A percentile compares a stretch with the other conserved stretches of the same genome.
phyloP scores from a whole-genome alignment of 1,139 yeast genomes.

The Taphrina deformans region DNA sequence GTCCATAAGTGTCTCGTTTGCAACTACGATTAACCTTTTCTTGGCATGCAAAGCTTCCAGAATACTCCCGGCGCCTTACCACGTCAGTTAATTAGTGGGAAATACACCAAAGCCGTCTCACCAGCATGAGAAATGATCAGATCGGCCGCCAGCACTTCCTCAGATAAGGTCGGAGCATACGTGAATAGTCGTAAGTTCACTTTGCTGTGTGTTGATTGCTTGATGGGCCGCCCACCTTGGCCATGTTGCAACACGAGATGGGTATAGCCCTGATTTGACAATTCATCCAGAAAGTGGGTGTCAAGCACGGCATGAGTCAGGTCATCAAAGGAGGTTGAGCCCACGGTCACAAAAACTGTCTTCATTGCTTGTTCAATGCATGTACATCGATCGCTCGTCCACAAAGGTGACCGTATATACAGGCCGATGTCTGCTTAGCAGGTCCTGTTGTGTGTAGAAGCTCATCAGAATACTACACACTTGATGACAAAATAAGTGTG shows the following conservation, averaged over 20 bases:
- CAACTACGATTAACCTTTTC: constrained; percentile 60
- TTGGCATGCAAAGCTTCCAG: constrained; percentile 62
- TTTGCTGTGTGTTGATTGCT: constrained; percentile 34
- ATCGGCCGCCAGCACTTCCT: constrained; percentile 50
- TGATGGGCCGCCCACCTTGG: constrained; percentile 47
- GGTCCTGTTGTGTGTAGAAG: no score
- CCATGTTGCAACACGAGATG: constrained; percentile 70
- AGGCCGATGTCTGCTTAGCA: no score
- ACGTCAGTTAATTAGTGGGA: not conserved
- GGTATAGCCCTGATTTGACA: constrained; percentile 48
- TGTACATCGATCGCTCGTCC: no score
- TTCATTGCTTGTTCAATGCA: no score
- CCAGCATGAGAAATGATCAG: constrained; percentile 85
- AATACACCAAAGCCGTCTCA: not conserved
- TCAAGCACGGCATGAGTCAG: constrained; percentile 52
- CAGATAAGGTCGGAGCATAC: constrained; percentile 50
- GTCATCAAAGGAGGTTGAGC: constrained; percentile 73
- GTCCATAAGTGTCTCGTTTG: constrained; percentile 73
- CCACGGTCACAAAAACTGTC: constrained; percentile 63
- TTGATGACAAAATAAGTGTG: no score
- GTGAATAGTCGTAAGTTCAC: constrained; percentile 44
- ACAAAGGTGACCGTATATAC: no score
- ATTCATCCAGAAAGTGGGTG: constrained; percentile 46
- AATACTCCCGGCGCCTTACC: constrained; percentile 76
- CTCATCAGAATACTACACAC: no score